Percentiles rank a stretch among this genome's conserved stretches.
phyloP scores from a whole-genome alignment of 441 rosid species.

The Capsella rubella region DNA sequence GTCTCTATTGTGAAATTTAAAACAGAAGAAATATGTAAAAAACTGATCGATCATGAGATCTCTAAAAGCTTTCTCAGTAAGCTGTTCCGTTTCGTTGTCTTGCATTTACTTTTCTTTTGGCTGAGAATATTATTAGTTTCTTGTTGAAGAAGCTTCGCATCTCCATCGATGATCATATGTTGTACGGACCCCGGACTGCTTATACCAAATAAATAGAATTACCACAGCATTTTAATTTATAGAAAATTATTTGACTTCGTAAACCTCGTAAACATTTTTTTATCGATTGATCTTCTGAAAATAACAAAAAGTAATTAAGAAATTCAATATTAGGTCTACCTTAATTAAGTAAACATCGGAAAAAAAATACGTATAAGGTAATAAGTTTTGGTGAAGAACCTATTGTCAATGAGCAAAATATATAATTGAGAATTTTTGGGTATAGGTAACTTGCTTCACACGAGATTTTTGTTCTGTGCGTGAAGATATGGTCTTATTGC shows the following conservation, averaged over 20 bases:
- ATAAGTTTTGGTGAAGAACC: conserved; percentile 37
- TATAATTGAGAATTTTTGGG: background rate
- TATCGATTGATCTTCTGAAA: no score
- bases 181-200: background rate
- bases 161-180: conserved; percentile 25
- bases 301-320: background rate
- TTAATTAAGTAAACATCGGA: background rate
- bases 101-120: conserved; percentile 7
- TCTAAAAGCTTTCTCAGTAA: conserved; percentile 10
- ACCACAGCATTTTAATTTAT: background rate
- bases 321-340: background rate
- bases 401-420: conserved; percentile 25
- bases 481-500: conserved; percentile 36
- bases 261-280: no score
- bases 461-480: conserved; percentile 46
- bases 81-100: conserved; percentile 14
- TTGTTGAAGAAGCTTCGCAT: conserved; percentile 28
- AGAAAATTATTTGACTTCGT: background rate
- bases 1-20: background rate
- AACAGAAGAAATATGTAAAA: background rate
- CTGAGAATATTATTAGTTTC: conserved; percentile 18
- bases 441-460: conserved; percentile 42
- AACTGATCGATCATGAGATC: background rate
- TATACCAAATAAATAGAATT: background rate
- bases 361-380: background rate